These are phyloP conservation scores for Dactylellina leptospora DNA, from an alignment of 2,329 filamentous ascomycete species.

Conservation along the genomic window DNA sequence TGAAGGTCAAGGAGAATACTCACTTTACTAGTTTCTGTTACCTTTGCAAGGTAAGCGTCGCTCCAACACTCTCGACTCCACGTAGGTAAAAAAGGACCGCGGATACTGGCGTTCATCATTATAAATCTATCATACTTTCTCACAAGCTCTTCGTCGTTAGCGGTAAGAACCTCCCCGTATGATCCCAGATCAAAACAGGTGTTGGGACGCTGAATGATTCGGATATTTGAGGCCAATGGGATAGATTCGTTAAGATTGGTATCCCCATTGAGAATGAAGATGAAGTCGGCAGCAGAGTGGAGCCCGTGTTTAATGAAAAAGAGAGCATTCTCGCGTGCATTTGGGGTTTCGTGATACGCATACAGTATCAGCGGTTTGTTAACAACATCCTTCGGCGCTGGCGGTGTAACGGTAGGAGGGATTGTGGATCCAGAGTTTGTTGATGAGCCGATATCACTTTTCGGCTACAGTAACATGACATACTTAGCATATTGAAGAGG, in stretches of 20 bases:
- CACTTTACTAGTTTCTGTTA: constrained; percentile 59
- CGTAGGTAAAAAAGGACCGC: constrained; percentile 60
- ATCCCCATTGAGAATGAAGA: constrained; percentile 61
- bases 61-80: constrained; percentile 60
- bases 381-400: no score
- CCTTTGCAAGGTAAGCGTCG: constrained; percentile 58
- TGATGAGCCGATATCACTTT: no score
- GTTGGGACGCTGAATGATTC: constrained; percentile 58
- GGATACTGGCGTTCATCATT: constrained; percentile 59
- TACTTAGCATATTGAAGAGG: no score
- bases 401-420: no score
- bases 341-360: constrained; percentile 60
- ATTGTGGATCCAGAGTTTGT: no score
- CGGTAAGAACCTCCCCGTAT: constrained; percentile 59
- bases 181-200: constrained; percentile 61
- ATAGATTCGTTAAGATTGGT: constrained; percentile 57
- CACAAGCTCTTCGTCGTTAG: constrained; percentile 57
- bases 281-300: constrained; percentile 60
- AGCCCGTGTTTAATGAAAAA: constrained; percentile 61
- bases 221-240: constrained; percentile 59
- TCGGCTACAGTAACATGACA: no score
- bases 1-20: not conserved
- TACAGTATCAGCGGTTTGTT: constrained; percentile 58
- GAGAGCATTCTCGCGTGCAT: constrained; percentile 59
- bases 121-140: constrained; percentile 60